phyloP scores from a whole-genome alignment of 495 filamentous ascomycete species.

The Annulohypoxylon stygium region DNA sequence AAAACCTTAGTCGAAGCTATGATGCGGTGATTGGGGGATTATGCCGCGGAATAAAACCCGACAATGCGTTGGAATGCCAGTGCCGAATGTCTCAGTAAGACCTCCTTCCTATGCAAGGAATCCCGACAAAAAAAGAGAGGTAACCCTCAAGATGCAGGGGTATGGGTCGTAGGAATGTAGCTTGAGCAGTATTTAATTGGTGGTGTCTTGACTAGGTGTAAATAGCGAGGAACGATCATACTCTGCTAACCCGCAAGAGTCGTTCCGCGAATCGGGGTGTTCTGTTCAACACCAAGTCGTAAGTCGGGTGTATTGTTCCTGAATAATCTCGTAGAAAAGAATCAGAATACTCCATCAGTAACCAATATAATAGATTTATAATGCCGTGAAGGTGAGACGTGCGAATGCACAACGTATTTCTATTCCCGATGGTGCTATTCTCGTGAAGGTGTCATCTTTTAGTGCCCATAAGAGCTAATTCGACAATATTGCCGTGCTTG shows the following conservation, averaged over 20 bases:
- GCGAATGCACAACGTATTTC: neutral
- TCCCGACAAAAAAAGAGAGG: neutral
- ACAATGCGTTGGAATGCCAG: neutral
- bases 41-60: neutral
- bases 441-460: neutral
- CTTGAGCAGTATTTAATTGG: neutral
- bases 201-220: neutral
- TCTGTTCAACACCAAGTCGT: neutral
- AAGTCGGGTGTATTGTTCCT: neutral
- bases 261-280: neutral
- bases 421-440: neutral
- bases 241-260: neutral
- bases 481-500: neutral
- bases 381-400: neutral
- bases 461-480: neutral
- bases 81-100: neutral
- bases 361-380: neutral
- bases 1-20: neutral
- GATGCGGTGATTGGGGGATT: neutral
- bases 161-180: neutral
- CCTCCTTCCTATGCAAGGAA: slow-evolving; percentile 2
- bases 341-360: neutral
- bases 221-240: neutral
- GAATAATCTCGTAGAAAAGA: neutral
- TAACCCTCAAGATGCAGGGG: neutral